Conservation (phyloP, 352 stramenopile genomes). For the Phytophthora lateralis region DNA sequence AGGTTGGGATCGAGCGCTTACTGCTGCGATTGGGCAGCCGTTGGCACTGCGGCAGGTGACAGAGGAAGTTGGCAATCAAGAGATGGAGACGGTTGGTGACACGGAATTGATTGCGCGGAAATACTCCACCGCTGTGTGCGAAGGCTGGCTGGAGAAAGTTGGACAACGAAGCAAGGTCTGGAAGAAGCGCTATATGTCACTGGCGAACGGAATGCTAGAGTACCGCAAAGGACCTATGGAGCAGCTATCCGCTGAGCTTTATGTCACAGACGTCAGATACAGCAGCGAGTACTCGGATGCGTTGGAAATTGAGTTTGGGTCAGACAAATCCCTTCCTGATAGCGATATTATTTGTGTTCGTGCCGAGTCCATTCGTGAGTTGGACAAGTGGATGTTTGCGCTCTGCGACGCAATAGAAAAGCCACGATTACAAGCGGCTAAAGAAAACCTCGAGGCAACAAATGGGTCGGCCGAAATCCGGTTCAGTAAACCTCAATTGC, state of each 20-base stretch:
- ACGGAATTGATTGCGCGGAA: constrained; percentile 28
- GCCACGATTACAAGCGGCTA: constrained; percentile 14
- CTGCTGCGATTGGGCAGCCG: constrained; percentile 26
- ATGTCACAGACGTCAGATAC: constrained; percentile 57
- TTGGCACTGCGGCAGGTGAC: constrained; percentile 17
- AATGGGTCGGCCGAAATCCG: constrained; percentile 2
- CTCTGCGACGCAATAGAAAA: constrained; percentile 53
- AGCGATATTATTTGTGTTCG: constrained; percentile 47
- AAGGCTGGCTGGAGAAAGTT: constrained; percentile 72
- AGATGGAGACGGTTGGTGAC: constrained; percentile 15
- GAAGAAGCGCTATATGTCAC: constrained; percentile 67
- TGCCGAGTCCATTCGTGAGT: constrained; percentile 45
- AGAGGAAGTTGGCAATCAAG: constrained; percentile 11
- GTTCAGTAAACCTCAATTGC: constrained; percentile 23
- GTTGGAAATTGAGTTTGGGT: constrained; percentile 62
- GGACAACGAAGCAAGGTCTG: constrained; percentile 51
- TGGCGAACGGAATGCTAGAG: constrained; percentile 61
- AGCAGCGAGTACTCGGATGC: constrained; percentile 36
- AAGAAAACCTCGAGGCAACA: background rate
- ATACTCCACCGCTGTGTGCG: constrained; percentile 33
- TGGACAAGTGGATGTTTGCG: constrained; percentile 59
- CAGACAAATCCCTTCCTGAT: constrained; percentile 37
- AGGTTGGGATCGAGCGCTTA: constrained; percentile 33
- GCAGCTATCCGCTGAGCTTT: constrained; percentile 49
- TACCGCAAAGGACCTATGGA: constrained; percentile 63